Evolutionary conservation across 129 eudicot genomes (phyloP).

Genomic region (carrot (Daucus carota)): DNA sequence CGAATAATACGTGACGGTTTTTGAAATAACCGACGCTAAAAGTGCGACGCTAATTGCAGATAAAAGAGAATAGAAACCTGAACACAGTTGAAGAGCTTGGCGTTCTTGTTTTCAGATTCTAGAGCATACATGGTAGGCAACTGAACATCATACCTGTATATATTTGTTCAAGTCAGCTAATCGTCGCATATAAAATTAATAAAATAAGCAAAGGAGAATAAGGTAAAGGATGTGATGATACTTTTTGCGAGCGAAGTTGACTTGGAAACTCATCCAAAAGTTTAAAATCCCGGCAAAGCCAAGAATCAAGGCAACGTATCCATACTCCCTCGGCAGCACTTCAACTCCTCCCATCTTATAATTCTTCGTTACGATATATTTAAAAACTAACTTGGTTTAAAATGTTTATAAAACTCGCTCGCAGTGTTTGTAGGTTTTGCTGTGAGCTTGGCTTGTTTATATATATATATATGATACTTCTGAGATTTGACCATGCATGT

Average conservation of each 20-base stretch:
- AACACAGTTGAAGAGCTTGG: constrained; percentile 76
- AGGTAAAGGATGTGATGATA: neutral
- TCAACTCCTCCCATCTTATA: constrained; percentile 27
- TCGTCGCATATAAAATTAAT: too few relatives aligned
- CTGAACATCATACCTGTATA: constrained; percentile 61
- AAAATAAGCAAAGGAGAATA: too few relatives aligned
- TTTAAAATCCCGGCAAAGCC: constrained; percentile 33
- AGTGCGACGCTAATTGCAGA: too few relatives aligned
- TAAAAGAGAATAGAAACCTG: constrained; percentile 53
- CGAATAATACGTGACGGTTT: too few relatives aligned
- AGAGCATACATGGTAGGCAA: constrained; percentile 72
- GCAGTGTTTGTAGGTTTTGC: too few relatives aligned
- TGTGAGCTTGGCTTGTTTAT: too few relatives aligned
- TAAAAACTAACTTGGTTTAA: neutral
- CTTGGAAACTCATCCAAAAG: constrained; percentile 45
- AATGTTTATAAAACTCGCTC: too few relatives aligned
- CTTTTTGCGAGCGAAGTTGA: constrained; percentile 49
- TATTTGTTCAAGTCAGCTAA: too few relatives aligned
- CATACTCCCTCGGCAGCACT: constrained; percentile 36
- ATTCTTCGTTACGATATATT: too few relatives aligned
- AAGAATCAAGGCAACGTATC: constrained; percentile 38
- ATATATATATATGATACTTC: too few relatives aligned
- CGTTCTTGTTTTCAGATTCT: constrained; percentile 87
- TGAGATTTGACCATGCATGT: too few relatives aligned
- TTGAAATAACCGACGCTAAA: too few relatives aligned